A percentile compares a stretch with the other conserved stretches of the same genome.
phyloP scores from a whole-genome alignment of 2,329 filamentous ascomycete species.

The Cladophialophora carrionii region DNA sequence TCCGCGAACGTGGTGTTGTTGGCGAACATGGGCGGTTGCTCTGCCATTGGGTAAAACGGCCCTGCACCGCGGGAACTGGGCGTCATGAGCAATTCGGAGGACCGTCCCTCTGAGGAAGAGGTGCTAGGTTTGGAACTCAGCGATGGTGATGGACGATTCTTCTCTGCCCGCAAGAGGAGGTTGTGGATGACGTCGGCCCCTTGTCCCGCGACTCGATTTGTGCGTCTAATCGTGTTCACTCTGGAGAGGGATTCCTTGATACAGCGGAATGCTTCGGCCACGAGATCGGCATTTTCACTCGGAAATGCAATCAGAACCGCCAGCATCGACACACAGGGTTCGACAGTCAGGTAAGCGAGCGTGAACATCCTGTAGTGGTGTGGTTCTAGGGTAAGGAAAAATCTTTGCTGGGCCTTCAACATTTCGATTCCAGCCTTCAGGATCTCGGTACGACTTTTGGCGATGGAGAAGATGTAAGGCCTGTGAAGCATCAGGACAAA shows the following conservation, averaged over 20 bases:
- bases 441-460: slow-evolving; percentile 17
- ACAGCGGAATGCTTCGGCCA: slow-evolving; percentile 18
- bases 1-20: slow-evolving; percentile 1
- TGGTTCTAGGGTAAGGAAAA: slow-evolving; percentile 7
- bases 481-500: slow-evolving; percentile 23
- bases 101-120: neutral
- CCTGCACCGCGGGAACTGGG: slow-evolving; percentile 9
- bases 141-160: slow-evolving; percentile 16
- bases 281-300: slow-evolving; percentile 11
- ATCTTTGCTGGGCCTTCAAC: slow-evolving; percentile 20
- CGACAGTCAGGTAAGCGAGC: slow-evolving; percentile 18
- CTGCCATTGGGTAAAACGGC: slow-evolving; percentile 4
- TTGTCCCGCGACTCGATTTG: slow-evolving; percentile 23
- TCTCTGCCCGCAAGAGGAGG: slow-evolving; percentile 22
- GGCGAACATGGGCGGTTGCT: slow-evolving; percentile 5
- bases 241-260: slow-evolving; percentile 17
- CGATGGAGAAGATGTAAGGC: slow-evolving; percentile 20
- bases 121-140: slow-evolving; percentile 5
- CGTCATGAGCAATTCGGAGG: slow-evolving; percentile 15
- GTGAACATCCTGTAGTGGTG: slow-evolving; percentile 24
- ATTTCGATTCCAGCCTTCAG: slow-evolving; percentile 17
- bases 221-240: slow-evolving; percentile 16
- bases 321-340: slow-evolving; percentile 22
- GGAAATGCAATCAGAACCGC: slow-evolving; percentile 25
- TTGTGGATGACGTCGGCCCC: slow-evolving; percentile 26